Base-by-base conservation (phyloP, 2,329 filamentous ascomycete species). In the Epichloe sibirici region DNA sequence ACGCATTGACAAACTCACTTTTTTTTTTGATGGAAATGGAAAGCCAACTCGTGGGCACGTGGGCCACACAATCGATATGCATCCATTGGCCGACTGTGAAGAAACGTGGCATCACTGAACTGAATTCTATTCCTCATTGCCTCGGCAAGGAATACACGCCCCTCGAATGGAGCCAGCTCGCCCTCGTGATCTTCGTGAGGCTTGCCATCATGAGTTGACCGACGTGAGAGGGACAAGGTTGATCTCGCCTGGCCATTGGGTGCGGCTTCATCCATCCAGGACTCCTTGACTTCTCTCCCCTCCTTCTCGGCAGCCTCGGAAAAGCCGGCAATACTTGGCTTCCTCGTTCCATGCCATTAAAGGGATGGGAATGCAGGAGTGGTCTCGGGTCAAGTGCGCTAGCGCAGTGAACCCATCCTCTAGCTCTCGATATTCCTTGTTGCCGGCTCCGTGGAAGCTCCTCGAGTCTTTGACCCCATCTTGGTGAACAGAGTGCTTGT, bases 341-440 rank as follows among this genome's bases (percentile, higher is more conserved):
- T 58, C 58, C 21, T 63, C 63, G 50, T 77, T 70, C 84, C 84
- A 88, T 52, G 84, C 80, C 54, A 21, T 21, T 1, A 21, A 21
- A 21, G 17, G 17, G 17, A 87, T 78, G 0, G 83, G 83, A 0
- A 82, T 77, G n/a, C 84, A 74, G 0, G 76, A 75, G 60, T 88
- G 82, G 57, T 88, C 84, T 23, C 83, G 57, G 65, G 68, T 50
- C 61, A 72, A 51, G 56, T 69, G 28, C 34, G 66, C 64, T 0
- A 69, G 49, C 0, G 65, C 61, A 1, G 52, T 55, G 11, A 67
- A 65, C 0, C 65, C 67, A 44, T 61, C 67, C 51, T 74, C 70
- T 1, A 72, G 53, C 25, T 66, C 64, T 4, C 17, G 17, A 21
- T 21, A 21, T 21, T 62, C 57, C 39, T 59, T 57, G 53, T 71